A percentile compares a stretch with the other conserved stretches of the same genome.
These are phyloP conservation scores for Globisporangium alternatum DNA, from an alignment of 352 stramenopile species.

Conservation along the genomic window DNA sequence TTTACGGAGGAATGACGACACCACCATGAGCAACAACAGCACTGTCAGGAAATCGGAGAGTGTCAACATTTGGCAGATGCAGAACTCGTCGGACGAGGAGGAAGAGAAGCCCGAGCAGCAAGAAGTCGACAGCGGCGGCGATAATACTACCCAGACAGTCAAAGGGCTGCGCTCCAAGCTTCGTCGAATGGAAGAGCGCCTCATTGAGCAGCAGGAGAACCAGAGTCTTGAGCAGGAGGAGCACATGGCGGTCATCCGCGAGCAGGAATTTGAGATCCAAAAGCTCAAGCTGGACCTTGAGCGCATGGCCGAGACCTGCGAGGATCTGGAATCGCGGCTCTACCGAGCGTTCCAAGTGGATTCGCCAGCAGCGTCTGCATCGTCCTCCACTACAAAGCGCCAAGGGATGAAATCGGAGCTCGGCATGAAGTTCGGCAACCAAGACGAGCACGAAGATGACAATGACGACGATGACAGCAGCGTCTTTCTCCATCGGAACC, in stretches of 20 bases:
- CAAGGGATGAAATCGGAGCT: background rate
- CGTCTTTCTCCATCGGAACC: background rate
- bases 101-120: background rate
- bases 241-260: constrained; percentile 55
- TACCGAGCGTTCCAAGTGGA: background rate
- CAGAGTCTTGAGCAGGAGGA: constrained; percentile 46
- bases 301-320: constrained; percentile 29
- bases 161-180: constrained; percentile 24
- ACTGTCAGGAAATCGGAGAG: background rate
- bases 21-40: background rate
- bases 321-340: constrained; percentile 29
- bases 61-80: constrained; percentile 11
- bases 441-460: background rate
- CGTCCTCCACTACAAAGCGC: background rate
- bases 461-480: background rate
- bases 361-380: constrained; percentile 9
- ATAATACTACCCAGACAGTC: background rate
- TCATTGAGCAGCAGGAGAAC: constrained; percentile 33
- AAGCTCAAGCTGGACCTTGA: constrained; percentile 33
- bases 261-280: constrained; percentile 53
- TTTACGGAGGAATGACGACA: background rate
- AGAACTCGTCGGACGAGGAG: background rate
- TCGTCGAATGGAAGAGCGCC: constrained; percentile 34
- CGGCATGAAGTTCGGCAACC: background rate
- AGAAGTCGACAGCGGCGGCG: background rate